Conservation (phyloP, 2,329 filamentous ascomycete species). For the Tetracladium maxilliforme region DNA sequence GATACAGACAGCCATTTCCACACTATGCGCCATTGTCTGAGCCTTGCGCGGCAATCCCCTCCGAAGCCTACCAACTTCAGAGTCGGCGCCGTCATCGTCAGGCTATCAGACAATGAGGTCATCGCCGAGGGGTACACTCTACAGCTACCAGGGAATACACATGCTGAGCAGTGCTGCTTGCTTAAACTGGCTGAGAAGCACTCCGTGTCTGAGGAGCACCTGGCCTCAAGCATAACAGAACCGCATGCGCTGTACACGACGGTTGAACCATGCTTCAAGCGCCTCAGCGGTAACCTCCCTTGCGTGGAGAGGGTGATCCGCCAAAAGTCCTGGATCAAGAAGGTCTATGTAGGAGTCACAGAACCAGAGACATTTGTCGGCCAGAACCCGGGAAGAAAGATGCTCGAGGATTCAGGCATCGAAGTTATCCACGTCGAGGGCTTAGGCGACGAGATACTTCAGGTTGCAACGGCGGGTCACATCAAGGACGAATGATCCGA, state of each 20-base stretch:
- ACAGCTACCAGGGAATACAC: slow-evolving; percentile 83
- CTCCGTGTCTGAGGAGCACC: slow-evolving; percentile 33
- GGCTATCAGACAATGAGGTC: slow-evolving; percentile 37
- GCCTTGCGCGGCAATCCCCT: slow-evolving; percentile 66
- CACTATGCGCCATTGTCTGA: too few relatives aligned
- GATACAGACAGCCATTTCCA: too few relatives aligned
- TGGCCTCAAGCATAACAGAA: slow-evolving; percentile 34
- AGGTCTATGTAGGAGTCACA: slow-evolving; percentile 74
- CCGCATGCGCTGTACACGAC: slow-evolving; percentile 70
- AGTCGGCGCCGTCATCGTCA: slow-evolving; percentile 79
- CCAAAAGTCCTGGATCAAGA: slow-evolving; percentile 46
- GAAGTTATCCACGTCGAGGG: slow-evolving; percentile 59
- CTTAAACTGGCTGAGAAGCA: slow-evolving; percentile 48
- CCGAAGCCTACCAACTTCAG: slow-evolving; percentile 86
- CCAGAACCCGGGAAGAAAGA: slow-evolving; percentile 59
- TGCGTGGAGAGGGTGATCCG: slow-evolving; percentile 69
- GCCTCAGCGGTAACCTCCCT: slow-evolving; percentile 59
- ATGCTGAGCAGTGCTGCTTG: slow-evolving; percentile 89
- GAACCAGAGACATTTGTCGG: slow-evolving; percentile 87
- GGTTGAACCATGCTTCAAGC: slow-evolving; percentile 70
- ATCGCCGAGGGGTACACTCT: slow-evolving; percentile 80
- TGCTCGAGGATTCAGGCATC: slow-evolving; percentile 59
- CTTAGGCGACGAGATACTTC: slow-evolving; percentile 66
- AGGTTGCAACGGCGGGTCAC: slow-evolving; percentile 76
- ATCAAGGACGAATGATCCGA: slow-evolving; percentile 12